These are phyloP conservation scores for Lipomyces chichibuensis DNA, from an alignment of 805 yeast species.

Conservation along the genomic window DNA sequence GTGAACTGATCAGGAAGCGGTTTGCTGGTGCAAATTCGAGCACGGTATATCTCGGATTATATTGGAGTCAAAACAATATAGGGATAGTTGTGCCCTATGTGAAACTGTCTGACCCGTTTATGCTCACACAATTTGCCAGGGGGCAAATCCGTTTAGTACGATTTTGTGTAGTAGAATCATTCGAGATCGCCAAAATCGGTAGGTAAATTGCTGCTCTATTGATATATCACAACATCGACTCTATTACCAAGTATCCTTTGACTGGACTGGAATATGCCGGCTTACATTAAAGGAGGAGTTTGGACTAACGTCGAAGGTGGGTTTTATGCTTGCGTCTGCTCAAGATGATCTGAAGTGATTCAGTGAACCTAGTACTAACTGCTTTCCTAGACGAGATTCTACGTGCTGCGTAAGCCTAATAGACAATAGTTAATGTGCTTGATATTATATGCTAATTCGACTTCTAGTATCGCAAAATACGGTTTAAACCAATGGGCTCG, in stretches of 20 bases:
- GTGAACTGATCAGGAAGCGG: slow-evolving; percentile 59
- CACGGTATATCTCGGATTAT: too few relatives aligned
- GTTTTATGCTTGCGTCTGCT: not conserved
- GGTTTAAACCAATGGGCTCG: slow-evolving; percentile 95
- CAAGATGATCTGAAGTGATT: slow-evolving; percentile 30
- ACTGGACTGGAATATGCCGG: slow-evolving; percentile 46
- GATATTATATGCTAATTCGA: not conserved
- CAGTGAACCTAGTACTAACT: not conserved
- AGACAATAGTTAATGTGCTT: not conserved
- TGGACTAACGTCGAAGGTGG: slow-evolving; percentile 73
- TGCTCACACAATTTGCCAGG: too few relatives aligned
- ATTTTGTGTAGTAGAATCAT: too few relatives aligned
- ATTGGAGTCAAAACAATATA: too few relatives aligned
- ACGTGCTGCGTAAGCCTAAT: slow-evolving; percentile 62
- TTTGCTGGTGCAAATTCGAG: too few relatives aligned
- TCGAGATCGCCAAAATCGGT: too few relatives aligned
- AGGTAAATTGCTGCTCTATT: not conserved
- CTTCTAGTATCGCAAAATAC: slow-evolving; percentile 69
- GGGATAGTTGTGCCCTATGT: too few relatives aligned
- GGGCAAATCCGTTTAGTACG: too few relatives aligned
- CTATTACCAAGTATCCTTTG: not conserved
- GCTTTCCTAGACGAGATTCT: slow-evolving; percentile 67
- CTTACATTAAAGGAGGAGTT: slow-evolving; percentile 82
- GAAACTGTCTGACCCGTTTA: too few relatives aligned
- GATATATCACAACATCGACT: not conserved